Base-by-base conservation (phyloP, 805 yeast species). In the Monosporozyma servazzii region DNA sequence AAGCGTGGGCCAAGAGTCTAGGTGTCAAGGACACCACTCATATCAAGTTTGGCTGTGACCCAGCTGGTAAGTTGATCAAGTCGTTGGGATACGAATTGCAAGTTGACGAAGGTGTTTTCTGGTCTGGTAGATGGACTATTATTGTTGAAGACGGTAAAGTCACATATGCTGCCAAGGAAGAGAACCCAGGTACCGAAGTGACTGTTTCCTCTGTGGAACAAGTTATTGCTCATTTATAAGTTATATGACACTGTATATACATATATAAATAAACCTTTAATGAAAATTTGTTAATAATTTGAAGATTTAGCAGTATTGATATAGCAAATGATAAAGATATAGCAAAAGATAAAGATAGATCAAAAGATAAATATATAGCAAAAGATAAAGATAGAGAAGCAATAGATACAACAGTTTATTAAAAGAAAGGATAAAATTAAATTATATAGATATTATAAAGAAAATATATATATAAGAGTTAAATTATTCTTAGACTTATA, bases 121-220 rank as follows among this genome's bases (percentile, higher is more conserved):
- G 90, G 71, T 78, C 86, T 50, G 73, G 75, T 56, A 79, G 96
- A 71, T 87, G 81, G 70, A 88, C 91, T 44, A 71, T 84, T 52
- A 73, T 88, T 55, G 81, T 86, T 49, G 81, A 80, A 59, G 68
- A 78, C 53, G 83, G 82, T 59, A 68, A 69, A 53, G 75, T 81
- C 52, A 66, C 69, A 49, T 80, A 79, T 66, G 69, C 75, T 37
- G 74, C 64, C 53, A 63, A 61, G 57, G 75, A 71, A 53, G 55
- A 53, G 41, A 67, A 66, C 52, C 64, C 68, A 36, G 68, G 64
- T 44, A 60, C 65, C 31, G 72, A 69, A 3, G 74, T 71, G 10
- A 63, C 70, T 13, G 70, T 65, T 17, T 66, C 72, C 4, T 61
- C 69, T 33, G 70, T 68, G n/a, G 69, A 64, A 27, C 55, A 58